Evolutionary conservation across 371 early-diverging fungal genomes (phyloP).

Genomic region (Mortierella sp.): DNA sequence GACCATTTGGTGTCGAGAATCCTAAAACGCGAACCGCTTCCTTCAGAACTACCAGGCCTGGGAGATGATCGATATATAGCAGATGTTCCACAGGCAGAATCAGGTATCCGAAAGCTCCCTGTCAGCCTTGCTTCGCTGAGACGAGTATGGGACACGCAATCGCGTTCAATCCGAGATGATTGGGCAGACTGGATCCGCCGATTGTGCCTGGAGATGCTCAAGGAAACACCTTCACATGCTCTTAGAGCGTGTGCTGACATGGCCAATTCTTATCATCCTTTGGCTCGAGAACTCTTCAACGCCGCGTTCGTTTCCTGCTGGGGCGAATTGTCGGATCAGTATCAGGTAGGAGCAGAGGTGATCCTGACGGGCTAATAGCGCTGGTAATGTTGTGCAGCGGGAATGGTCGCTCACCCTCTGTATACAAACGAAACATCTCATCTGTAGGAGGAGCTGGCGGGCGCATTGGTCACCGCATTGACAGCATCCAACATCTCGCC

Average conservation of each 20-base stretch:
- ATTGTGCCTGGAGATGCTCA: constrained; percentile 90
- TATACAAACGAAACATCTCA: not conserved
- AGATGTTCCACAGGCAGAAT: constrained; percentile 45
- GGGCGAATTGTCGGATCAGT: constrained; percentile 89
- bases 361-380: not conserved
- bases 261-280: constrained; percentile 83
- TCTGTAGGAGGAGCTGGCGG: constrained; percentile 81
- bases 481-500: constrained; percentile 88
- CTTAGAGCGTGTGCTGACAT: constrained; percentile 90
- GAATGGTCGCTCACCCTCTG: constrained; percentile 55
- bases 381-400: constrained; percentile 88
- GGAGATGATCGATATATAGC: constrained; percentile 51
- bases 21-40: constrained; percentile 28
- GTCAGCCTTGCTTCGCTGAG: constrained; percentile 90
- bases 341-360: constrained; percentile 74
- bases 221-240: constrained; percentile 95
- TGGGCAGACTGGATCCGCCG: constrained; percentile 97
- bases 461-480: constrained; percentile 85
- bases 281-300: constrained; percentile 95
- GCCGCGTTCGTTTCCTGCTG: constrained; percentile 98
- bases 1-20: constrained; percentile 30
- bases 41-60: constrained; percentile 43
- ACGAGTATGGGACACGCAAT: constrained; percentile 93
- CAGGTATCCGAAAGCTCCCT: constrained; percentile 70
- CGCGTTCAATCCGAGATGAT: constrained; percentile 91